Percentiles rank a stretch among this genome's conserved stretches.
Conservation (phyloP, 1,139 yeast genomes). For the Meyerozyma athensensis region DNA sequence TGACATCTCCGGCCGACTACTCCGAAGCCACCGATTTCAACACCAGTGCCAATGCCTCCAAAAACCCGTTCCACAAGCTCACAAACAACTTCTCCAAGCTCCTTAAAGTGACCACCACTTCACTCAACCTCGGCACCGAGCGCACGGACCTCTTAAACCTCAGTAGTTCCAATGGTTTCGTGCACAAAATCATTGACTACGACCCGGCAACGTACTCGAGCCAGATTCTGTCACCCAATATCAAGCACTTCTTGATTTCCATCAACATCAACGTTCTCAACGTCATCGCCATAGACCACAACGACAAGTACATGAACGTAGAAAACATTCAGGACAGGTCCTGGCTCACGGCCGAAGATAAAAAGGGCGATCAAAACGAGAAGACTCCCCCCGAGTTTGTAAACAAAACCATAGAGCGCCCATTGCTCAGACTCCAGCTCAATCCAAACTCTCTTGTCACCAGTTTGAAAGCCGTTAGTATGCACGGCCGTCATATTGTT, state of each 20-base stretch:
- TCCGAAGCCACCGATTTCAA: constrained; percentile 1
- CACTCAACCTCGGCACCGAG: background rate
- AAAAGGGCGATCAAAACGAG: constrained; percentile 5
- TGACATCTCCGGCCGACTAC: background rate
- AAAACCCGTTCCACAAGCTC: constrained; percentile 31
- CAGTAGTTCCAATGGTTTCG: constrained; percentile 4
- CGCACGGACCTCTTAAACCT: background rate
- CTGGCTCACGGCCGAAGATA: constrained; percentile 9
- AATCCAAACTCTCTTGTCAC: constrained; percentile 25
- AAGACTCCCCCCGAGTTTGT: background rate
- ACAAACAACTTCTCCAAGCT: constrained; percentile 30
- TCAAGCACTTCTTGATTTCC: constrained; percentile 26
- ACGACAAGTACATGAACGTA: constrained; percentile 21
- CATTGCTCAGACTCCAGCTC: constrained; percentile 32
- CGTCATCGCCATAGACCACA: constrained; percentile 27
- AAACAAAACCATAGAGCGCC: constrained; percentile 26
- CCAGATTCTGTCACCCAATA: constrained; percentile 16
- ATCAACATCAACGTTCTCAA: constrained; percentile 36
- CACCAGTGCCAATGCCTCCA: constrained; percentile 6
- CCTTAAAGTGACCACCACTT: constrained; percentile 19
- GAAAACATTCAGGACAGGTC: constrained; percentile 10
- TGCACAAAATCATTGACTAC: constrained; percentile 22
- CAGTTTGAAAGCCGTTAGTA: constrained; percentile 20
- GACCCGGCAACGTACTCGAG: constrained; percentile 21
- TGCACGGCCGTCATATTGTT: constrained; percentile 21